Evolutionary conservation across 1,139 yeast genomes (phyloP).

Genomic region (Protomyces pachydermus): DNA sequence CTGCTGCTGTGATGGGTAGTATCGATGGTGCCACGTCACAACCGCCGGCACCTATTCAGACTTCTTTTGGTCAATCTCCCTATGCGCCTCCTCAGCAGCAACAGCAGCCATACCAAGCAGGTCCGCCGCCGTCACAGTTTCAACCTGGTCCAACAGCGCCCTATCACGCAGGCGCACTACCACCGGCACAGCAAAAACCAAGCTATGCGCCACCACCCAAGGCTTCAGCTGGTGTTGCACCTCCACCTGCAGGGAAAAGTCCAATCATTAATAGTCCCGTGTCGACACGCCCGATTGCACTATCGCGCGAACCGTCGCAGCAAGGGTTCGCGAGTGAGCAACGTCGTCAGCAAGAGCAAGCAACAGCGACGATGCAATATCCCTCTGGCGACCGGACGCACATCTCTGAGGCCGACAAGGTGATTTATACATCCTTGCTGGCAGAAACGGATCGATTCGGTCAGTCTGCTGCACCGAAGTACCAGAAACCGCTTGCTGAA

Average conservation of each 20-base stretch:
- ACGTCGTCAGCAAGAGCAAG: not conserved
- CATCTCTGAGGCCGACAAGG: slow-evolving; percentile 51
- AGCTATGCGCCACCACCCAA: slow-evolving; percentile 14
- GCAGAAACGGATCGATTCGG: slow-evolving; percentile 29
- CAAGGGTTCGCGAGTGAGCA: slow-evolving; percentile 29
- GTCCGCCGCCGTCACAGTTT: not conserved
- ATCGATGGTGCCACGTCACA: slow-evolving; percentile 73
- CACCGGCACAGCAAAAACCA: slow-evolving; percentile 22
- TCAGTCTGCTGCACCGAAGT: slow-evolving; percentile 72
- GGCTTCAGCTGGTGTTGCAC: slow-evolving; percentile 33
- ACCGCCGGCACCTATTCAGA: not conserved
- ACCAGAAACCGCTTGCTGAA: slow-evolving; percentile 67
- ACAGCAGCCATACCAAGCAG: not conserved
- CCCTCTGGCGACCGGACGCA: slow-evolving; percentile 71
- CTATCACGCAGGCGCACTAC: not conserved
- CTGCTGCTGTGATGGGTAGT: slow-evolving; percentile 80
- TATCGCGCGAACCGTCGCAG: slow-evolving; percentile 31
- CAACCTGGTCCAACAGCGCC: not conserved
- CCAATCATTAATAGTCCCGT: slow-evolving; percentile 33
- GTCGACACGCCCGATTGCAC: slow-evolving; percentile 40
- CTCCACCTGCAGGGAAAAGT: slow-evolving; percentile 36
- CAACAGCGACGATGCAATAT: slow-evolving; percentile 43
- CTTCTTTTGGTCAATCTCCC: not conserved
- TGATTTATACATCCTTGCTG: slow-evolving; percentile 56
- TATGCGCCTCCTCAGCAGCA: slow-evolving; percentile 2